phyloP scores from a whole-genome alignment of 257 asterid species.

The Datura wrightii region DNA sequence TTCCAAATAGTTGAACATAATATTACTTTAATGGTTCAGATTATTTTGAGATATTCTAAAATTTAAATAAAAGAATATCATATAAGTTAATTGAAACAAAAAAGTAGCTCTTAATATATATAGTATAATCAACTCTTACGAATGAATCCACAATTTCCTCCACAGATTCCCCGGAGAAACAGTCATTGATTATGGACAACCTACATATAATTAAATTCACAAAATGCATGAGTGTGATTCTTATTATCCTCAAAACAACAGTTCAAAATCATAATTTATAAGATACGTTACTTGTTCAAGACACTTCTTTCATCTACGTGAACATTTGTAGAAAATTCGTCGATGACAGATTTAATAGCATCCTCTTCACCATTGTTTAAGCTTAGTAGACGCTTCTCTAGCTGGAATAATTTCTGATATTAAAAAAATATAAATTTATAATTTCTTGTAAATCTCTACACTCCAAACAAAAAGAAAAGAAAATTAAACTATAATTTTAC shows the following conservation, averaged over 20 bases:
- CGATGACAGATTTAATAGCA: not conserved
- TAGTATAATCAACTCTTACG: no score
- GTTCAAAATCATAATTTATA: not conserved
- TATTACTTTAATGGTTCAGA: no score
- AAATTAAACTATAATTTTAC: not conserved
- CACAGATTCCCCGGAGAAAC: no score
- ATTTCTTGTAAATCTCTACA: not conserved
- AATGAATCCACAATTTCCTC: no score
- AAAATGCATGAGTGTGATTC: not conserved
- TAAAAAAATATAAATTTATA: no score
- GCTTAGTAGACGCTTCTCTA: not conserved
- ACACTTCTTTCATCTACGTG: no score
- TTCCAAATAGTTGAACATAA: no score
- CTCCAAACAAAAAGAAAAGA: not conserved
- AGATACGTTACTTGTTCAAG: not conserved
- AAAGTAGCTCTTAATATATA: no score
- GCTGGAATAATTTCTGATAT: not conserved
- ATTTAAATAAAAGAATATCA: no score
- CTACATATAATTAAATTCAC: not conserved
- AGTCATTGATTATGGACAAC: no score
- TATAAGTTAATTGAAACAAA: no score
- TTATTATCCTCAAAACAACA: not conserved
- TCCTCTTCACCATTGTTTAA: not conserved
- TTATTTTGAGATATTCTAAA: no score
- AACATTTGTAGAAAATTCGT: not conserved